Evolutionary conservation across 305 asterid genomes (phyloP), one percentile per base, ranked within the genome.

Genomic region (Petunia hybrid): DNA sequence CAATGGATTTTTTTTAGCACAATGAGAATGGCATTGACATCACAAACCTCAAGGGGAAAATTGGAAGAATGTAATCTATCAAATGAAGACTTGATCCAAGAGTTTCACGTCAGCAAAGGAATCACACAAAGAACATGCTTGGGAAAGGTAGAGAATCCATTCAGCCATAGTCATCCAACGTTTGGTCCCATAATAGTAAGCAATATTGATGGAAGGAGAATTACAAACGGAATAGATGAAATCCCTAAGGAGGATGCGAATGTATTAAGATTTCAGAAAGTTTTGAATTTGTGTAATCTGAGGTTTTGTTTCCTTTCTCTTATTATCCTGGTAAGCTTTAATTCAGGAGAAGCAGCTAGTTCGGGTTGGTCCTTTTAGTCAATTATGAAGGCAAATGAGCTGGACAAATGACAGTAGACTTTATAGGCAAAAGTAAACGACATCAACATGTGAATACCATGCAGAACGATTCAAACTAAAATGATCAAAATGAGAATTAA

Each of bases 311-410:
- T 51, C 7, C 46, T 36, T 13, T 48, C 8, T 35, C 78, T 51
- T 48, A 46, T 71, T 46, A 42, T 60, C 31, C 2, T 10, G 42
- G 45, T 48, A 48, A 46, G 45, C 45, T 71, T 73, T 51, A 62
- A 73, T 73, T 51, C 36, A 73, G 78, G 46, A 73, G 63, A 51
- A 14, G 35, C 36, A 73, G 63, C 61, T 71, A 36, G 3, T 71
- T 6, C 31, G 6, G 38, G 45, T 13, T 51, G 43, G 36, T 53
- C 46, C 60, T 51, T 13, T 71, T 35, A 8, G 4, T 51, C 36
- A 36, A 7, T 3, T 51, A 51, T 51, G 14, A 46, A 13, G 36
- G 6, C 6, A 35, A 51, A 73, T 6, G 46, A 73, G 46, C 63
- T 35, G 63, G 63, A 73, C n/a, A 13, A 36, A 38, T 36, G 51